Base-by-base conservation (phyloP, 2,329 filamentous ascomycete species). In the Lachnum nothofagi region DNA sequence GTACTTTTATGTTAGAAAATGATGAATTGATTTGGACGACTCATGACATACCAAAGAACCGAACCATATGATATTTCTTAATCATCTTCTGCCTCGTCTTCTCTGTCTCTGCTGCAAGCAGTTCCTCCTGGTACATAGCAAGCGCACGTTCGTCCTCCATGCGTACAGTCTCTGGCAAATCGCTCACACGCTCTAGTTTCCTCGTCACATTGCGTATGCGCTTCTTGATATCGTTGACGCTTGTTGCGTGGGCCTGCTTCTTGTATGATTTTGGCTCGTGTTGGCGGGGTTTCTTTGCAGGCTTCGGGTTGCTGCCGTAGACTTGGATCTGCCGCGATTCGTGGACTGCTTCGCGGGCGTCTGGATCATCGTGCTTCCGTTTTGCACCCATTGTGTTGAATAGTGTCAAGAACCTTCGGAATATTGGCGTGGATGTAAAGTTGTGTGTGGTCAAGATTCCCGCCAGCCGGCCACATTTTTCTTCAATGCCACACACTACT, bases 41-140 rank as follows among this genome's bases (percentile, higher is more conserved):
- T 43, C 42, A 2, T 44, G 4, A 60, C 76, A 44, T 72, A 86
- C 87, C 88, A 67, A 91, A 91, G 65, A 93, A 93, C 23, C 88
- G 75, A 43, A 91, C 80, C 79, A 88, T 91, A 65, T 91, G 87
- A 60, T 90, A 93, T 66, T 83, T 86, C 43, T 74, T 74, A 54
- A 91, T 89, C 79, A 91, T 88, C 51, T 80, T 75, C 59, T 76
- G 76, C 57, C 80, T 76, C 63, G 75, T 76, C 68, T 81, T 83
- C 60, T 82, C 80, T 50, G 76, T 74, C 51, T 78, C 71, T 41
- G 77, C 74, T 54, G 78, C 74, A 4, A 68, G 73, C 50, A 91
- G 72, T 60, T 86, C 83, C 55, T 79, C 73, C 66, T 80, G 76
- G 60, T 83, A 83, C 4, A 82, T 76, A 40, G 76, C 77, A 54